Conservation (phyloP, 2,329 filamentous ascomycete species). For the Botrytis porri region DNA sequence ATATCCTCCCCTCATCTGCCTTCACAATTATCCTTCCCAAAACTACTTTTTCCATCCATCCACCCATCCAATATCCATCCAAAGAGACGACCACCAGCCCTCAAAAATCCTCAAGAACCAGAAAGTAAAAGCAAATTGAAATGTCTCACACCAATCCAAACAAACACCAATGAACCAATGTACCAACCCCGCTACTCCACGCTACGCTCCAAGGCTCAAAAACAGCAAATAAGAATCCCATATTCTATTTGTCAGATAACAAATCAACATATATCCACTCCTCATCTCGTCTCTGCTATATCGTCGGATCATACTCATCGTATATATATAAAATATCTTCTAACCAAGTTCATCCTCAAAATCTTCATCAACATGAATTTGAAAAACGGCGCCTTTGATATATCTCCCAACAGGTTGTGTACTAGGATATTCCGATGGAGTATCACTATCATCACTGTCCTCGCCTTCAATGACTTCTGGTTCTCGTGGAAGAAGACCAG, state of each 20-base stretch:
- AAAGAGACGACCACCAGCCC: background rate
- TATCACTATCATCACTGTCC: slow-evolving; percentile 17
- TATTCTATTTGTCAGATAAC: background rate
- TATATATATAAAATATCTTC: background rate
- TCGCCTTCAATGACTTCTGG: slow-evolving; percentile 7
- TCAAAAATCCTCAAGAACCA: background rate
- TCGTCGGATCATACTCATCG: background rate
- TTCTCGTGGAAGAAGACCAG: background rate
- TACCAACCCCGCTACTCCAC: background rate
- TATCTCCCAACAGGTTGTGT: slow-evolving; percentile 4
- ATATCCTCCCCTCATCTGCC: background rate
- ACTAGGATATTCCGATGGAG: slow-evolving; percentile 23
- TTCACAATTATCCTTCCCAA: background rate
- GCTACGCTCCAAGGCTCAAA: background rate
- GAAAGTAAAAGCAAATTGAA: background rate
- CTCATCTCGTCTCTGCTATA: background rate
- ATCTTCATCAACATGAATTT: slow-evolving; percentile 22
- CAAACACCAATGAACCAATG: background rate
- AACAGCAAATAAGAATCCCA: background rate
- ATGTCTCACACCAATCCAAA: background rate
- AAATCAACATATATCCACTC: background rate
- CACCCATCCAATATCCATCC: background rate
- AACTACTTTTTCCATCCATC: background rate
- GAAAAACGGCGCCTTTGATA: background rate
- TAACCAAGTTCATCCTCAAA: slow-evolving; percentile 14